A percentile compares a stretch with the other conserved stretches of the same genome.
phyloP scores from a whole-genome alignment of 345 rosid genomes.

The Lepidium sativum region DNA sequence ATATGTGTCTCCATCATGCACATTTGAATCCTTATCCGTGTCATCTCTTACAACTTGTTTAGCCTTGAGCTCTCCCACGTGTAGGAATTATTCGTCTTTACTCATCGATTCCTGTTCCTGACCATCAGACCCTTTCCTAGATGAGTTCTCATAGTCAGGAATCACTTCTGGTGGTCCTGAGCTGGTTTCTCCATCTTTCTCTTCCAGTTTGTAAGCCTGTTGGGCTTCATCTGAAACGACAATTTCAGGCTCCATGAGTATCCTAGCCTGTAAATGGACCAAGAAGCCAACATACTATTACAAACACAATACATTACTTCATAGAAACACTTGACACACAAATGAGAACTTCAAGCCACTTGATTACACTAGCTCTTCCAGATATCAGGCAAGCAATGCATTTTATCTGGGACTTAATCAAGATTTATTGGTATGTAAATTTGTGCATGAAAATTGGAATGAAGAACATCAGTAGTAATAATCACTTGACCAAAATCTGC shows the following conservation, averaged over 20 bases:
- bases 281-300: conserved; percentile 5
- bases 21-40: conserved; percentile 51
- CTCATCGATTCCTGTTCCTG: conserved; percentile 26
- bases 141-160: conserved; percentile 31
- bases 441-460: not conserved
- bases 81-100: conserved; percentile 50
- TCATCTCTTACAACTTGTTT: conserved; percentile 35
- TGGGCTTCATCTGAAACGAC: conserved; percentile 34
- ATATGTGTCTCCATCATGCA: conserved; percentile 58
- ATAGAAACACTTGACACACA: not conserved
- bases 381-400: not conserved
- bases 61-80: conserved; percentile 45
- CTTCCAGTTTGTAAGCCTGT: conserved; percentile 23
- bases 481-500: conserved; percentile 98
- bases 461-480: not conserved
- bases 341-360: not conserved
- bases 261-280: conserved; percentile 59
- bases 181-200: conserved; percentile 23
- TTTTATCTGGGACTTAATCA: not conserved
- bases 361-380: not conserved
- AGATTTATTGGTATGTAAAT: not conserved
- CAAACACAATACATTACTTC: not conserved
- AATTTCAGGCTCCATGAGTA: conserved; percentile 57
- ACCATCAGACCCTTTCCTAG: conserved; percentile 21
- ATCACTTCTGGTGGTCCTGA: conserved; percentile 27